These are phyloP conservation scores for Furcasterigmium sp. DNA, from an alignment of 2,329 filamentous ascomycete species.

Conservation along the genomic window DNA sequence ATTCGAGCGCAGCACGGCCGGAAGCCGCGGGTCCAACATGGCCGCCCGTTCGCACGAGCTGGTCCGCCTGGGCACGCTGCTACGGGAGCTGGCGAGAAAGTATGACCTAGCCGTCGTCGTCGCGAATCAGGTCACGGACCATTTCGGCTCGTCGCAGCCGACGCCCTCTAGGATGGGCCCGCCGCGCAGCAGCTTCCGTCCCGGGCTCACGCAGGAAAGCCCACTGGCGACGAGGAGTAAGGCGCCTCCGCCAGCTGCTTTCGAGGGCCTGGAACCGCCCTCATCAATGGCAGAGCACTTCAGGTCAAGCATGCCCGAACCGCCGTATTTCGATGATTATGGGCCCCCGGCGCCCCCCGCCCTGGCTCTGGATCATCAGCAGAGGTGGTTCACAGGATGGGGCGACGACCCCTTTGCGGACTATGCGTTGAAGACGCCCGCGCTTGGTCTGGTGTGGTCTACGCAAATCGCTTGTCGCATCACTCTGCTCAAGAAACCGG, in stretches of 20 bases:
- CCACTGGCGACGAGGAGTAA: constrained; percentile 43
- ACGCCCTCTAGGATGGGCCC: constrained; percentile 12
- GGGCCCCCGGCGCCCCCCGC: constrained; percentile 38
- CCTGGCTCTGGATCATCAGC: constrained; percentile 79
- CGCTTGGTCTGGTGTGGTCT: constrained; percentile 83
- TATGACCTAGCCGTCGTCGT: constrained; percentile 81
- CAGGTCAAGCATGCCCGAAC: constrained; percentile 26
- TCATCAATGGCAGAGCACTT: constrained; percentile 32
- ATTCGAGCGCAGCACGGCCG: constrained; percentile 56
- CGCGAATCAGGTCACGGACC: constrained; percentile 92
- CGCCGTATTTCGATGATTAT: constrained; percentile 33
- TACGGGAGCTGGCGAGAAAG: constrained; percentile 70
- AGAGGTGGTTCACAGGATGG: constrained; percentile 95
- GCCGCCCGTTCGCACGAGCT: constrained; percentile 73
- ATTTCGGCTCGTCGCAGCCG: constrained; percentile 46
- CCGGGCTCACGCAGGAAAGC: constrained; percentile 33
- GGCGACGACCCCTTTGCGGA: constrained; percentile 58
- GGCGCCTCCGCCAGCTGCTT: constrained; percentile 14
- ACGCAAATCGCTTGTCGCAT: constrained; percentile 82
- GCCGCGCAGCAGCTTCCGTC: constrained; percentile 8
- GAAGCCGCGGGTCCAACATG: constrained; percentile 50
- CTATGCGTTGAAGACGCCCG: constrained; percentile 69
- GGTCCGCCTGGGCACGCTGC: constrained; percentile 66
- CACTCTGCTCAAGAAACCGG: constrained; percentile 68
- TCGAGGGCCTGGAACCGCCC: constrained; percentile 23